phyloP scores from a whole-genome alignment of 2,329 filamentous ascomycete species.

The Colletotrichum eremochloae region DNA sequence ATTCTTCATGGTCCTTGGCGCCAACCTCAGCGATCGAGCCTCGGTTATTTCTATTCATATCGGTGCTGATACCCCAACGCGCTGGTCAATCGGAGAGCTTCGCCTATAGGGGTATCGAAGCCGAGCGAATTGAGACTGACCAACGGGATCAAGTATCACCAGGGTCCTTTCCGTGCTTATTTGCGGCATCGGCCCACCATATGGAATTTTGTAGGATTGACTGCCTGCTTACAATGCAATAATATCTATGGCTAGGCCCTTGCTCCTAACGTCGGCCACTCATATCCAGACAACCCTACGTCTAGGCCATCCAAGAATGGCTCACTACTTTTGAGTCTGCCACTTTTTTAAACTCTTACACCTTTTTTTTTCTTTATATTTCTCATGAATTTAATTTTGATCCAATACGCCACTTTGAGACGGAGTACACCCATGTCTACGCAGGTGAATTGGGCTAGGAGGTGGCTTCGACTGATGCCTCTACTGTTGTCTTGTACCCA shows the following conservation, averaged over 20 bases:
- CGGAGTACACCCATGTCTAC: too few species aligned
- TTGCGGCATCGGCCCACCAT: conserved; percentile 26
- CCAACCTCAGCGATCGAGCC: background rate
- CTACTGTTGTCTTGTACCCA: too few species aligned
- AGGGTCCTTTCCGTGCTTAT: background rate
- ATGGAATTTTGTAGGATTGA: background rate
- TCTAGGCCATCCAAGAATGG: too few species aligned
- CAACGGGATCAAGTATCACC: background rate
- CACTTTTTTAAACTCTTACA: too few species aligned
- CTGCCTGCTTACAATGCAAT: background rate
- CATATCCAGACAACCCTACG: too few species aligned
- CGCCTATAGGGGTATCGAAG: background rate
- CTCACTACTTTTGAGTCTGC: too few species aligned
- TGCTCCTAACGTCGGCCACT: background rate
- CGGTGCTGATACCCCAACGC: background rate
- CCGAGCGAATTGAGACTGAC: background rate
- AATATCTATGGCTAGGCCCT: background rate
- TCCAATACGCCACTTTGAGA: too few species aligned
- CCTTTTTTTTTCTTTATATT: too few species aligned
- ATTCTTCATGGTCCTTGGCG: background rate
- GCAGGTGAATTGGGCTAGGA: too few species aligned
- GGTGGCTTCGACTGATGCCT: too few species aligned
- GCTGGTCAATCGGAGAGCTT: background rate
- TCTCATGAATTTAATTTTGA: too few species aligned
- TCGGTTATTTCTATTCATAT: background rate